Evolutionary conservation across 1,284 basidiomycete genomes (phyloP).

Genomic region (Meripilus lineatus): DNA sequence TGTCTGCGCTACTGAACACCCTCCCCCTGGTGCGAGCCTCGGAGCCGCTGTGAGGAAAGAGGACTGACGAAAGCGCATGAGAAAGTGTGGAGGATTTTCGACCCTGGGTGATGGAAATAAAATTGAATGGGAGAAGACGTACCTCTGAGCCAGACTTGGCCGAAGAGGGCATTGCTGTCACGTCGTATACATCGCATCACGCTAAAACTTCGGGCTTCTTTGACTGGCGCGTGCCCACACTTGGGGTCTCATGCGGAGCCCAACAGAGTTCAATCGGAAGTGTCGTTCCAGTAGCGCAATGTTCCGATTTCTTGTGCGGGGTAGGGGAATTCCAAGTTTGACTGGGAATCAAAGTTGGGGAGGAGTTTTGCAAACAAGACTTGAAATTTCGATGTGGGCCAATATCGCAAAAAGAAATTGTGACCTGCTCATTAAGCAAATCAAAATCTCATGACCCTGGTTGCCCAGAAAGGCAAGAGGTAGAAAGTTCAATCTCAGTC

Average conservation of each 20-base stretch:
- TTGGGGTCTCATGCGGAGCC: neutral
- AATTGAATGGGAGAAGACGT: neutral
- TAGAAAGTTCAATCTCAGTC: too few relatives aligned
- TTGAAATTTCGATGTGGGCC: too few relatives aligned
- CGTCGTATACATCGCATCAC: neutral
- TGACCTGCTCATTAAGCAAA: too few relatives aligned
- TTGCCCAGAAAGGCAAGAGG: too few relatives aligned
- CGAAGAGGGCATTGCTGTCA: neutral
- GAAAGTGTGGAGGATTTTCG: neutral
- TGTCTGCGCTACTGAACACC: conserved; percentile 4
- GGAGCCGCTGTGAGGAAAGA: neutral
- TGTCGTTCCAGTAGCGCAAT: neutral
- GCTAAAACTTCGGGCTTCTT: conserved; percentile 8
- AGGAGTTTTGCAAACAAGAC: too few relatives aligned
- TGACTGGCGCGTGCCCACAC: conserved; percentile 4
- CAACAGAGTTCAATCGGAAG: conserved; percentile 1
- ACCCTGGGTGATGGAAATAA: neutral
- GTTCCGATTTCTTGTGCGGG: too few relatives aligned
- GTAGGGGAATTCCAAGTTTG: too few relatives aligned
- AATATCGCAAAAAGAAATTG: too few relatives aligned
- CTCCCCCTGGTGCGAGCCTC: conserved; percentile 1
- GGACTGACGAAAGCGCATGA: conserved; percentile 1
- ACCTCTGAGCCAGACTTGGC: neutral
- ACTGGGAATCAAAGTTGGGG: too few relatives aligned
- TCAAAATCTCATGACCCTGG: too few relatives aligned